phyloP scores from a whole-genome alignment of 148 eudicot genomes.

The Camellia granthamiana region DNA sequence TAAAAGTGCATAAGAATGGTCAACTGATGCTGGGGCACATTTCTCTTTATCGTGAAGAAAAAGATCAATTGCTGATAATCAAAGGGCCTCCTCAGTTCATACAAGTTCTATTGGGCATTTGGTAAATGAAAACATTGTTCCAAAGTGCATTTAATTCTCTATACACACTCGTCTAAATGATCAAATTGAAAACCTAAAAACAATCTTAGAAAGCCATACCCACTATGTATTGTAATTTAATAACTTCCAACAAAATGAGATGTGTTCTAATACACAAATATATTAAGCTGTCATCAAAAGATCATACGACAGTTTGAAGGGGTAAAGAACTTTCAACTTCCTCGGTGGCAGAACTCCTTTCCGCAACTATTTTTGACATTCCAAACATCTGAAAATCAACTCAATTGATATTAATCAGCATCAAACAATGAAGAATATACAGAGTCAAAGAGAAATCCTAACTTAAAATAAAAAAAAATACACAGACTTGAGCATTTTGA shows the following conservation, averaged over 20 bases:
- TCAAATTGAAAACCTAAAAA: neutral
- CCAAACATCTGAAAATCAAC: constrained; percentile 62
- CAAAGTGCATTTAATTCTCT: no score
- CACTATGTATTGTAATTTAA: neutral
- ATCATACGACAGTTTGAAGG: constrained; percentile 40
- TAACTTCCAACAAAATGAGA: neutral
- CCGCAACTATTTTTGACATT: constrained; percentile 74
- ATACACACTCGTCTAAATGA: no score
- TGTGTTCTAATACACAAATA: neutral
- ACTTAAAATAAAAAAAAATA: no score
- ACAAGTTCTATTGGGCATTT: no score
- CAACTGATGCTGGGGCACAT: no score
- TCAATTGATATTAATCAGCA: neutral
- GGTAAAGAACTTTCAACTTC: constrained; percentile 50
- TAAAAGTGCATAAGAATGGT: no score
- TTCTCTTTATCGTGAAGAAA: no score
- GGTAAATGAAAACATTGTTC: no score
- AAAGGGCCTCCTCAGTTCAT: no score
- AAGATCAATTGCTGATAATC: no score
- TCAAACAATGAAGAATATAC: neutral
- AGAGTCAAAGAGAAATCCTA: neutral
- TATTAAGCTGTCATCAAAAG: no score
- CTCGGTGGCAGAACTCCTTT: constrained; percentile 31
- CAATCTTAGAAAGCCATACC: neutral
- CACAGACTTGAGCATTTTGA: no score